Evolutionary conservation across 1,284 basidiomycete species (phyloP).

Genomic region (Polyporus tsugae): DNA sequence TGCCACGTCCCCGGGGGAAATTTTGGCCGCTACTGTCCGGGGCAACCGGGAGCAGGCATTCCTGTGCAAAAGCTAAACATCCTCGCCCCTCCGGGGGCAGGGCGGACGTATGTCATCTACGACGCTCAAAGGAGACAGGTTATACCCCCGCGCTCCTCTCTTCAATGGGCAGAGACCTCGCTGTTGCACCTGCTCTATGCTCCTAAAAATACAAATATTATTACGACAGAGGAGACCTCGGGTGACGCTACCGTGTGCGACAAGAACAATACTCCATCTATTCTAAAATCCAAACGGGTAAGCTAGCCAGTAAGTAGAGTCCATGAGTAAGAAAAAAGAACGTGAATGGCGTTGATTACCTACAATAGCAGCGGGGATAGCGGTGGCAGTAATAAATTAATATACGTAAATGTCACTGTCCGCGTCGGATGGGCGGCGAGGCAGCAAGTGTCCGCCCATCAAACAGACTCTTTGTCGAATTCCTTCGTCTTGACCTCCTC

Average conservation of each 20-base stretch:
- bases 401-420: no score
- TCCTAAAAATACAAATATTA: conserved; percentile 5
- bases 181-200: conserved; percentile 14
- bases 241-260: not conserved
- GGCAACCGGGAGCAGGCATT: conserved; percentile 31
- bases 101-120: conserved; percentile 34
- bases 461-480: not conserved
- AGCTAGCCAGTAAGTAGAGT: not conserved
- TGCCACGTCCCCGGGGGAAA: conserved; percentile 25
- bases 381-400: no score
- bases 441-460: not conserved
- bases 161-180: conserved; percentile 27
- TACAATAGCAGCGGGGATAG: not conserved
- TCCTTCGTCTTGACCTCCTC: not conserved
- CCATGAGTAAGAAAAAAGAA: not conserved
- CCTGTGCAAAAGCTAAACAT: conserved; percentile 20
- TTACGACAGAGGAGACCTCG: not conserved
- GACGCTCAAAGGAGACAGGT: conserved; percentile 32
- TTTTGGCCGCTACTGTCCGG: conserved; percentile 29
- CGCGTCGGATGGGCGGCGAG: not conserved
- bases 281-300: not conserved
- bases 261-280: not conserved
- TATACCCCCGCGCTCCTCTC: conserved; percentile 32
- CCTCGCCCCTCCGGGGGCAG: conserved; percentile 25
- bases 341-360: not conserved